Evolutionary conservation across 106 monocot species (phyloP), one percentile per base, ranked within the genome.

Genomic region (Alisma plantagoaquatica): DNA sequence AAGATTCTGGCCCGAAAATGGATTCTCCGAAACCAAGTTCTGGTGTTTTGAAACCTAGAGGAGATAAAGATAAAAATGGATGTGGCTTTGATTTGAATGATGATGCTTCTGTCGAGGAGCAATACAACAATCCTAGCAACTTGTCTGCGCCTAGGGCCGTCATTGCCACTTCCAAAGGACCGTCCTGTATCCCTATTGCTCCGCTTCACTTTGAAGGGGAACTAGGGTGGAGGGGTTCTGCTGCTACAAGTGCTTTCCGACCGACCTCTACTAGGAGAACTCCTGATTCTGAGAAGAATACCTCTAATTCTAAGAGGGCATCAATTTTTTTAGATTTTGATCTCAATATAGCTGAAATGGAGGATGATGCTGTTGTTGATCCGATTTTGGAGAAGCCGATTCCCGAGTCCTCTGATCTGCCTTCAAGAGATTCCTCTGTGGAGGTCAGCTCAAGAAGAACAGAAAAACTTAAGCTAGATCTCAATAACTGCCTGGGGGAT

Each of bases 201-300:
- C 70, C 82, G 21, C 63, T 76, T 18, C 78, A 56, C 22, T 86
- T 92, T 54, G 74, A 73, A 54, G 86, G 79, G 44, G 82, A 69
- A 43, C 53, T 56, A 9, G 82, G 86, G 29, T 92, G 92, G 92
- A 82, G 57, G 56, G 86, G 92, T 29, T 82, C 86, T 53, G 86
- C 92, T 12, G 82, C 82, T 24, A 92, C 92, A 1, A 92, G 92
- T 66, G 92, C 86, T 59, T 92, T 92, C 32, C 86, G 79, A 0
- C 76, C 74, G 3, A 67, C 85, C 22, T 89, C 83, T 51, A 73
- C 79, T 58, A 54, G 79, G 53, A 83, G 55, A 62, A 71, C 71
- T 49, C 60, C 59, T 2, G 80, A 80, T 27, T 49, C 57, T 23
- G 76, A 70, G 22, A 84, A 62, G 45, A 56, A 68, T 11, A 25